These are phyloP conservation scores for Wickerhamomyces rabaulensis DNA, from an alignment of 805 yeast species.

Conservation along the genomic window DNA sequence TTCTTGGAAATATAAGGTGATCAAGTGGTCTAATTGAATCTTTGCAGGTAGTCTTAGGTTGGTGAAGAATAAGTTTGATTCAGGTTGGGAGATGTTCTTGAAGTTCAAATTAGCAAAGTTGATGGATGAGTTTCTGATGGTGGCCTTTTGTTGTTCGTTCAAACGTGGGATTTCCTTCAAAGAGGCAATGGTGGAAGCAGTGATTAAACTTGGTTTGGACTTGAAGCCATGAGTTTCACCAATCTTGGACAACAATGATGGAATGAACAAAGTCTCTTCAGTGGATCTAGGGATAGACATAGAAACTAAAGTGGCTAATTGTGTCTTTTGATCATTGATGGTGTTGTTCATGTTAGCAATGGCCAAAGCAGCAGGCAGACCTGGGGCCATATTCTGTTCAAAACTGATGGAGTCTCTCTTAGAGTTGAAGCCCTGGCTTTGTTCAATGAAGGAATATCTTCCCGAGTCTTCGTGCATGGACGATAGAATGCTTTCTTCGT, in stretches of 20 bases:
- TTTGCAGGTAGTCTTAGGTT: conserved; percentile 43
- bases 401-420: conserved; percentile 35
- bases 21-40: conserved; percentile 59
- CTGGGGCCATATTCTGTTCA: conserved; percentile 70
- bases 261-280: conserved; percentile 71
- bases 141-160: conserved; percentile 7
- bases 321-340: conserved; percentile 29
- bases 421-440: background rate
- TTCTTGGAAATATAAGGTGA: conserved; percentile 64
- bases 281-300: conserved; percentile 72
- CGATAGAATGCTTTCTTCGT: conserved; percentile 35
- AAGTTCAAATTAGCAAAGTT: conserved; percentile 34
- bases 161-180: conserved; percentile 45
- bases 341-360: conserved; percentile 45
- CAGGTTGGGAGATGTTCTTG: conserved; percentile 31
- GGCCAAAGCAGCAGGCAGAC: conserved; percentile 64
- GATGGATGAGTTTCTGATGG: conserved; percentile 19
- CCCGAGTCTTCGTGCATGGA: conserved; percentile 8
- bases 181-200: conserved; percentile 68
- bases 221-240: conserved; percentile 69
- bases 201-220: conserved; percentile 62
- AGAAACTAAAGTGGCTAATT: conserved; percentile 56
- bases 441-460: background rate
- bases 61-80: conserved; percentile 42
- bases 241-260: conserved; percentile 62